Percentiles rank a stretch among this genome's conserved stretches.
Conservation (phyloP, 768 basidiomycete species). For the Chalciporus chontae region DNA sequence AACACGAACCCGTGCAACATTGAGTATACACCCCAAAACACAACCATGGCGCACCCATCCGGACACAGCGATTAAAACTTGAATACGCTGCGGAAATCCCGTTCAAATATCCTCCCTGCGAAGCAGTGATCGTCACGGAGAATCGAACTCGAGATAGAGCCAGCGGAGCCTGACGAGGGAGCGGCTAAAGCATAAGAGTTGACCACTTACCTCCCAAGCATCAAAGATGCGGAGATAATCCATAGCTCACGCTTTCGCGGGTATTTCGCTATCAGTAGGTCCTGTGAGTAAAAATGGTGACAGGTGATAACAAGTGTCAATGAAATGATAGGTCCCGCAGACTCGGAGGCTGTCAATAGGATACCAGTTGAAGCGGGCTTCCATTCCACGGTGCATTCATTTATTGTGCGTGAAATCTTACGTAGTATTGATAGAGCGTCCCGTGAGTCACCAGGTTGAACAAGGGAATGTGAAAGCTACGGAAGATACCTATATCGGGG, state of each 20-base stretch:
- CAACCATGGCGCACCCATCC: background rate
- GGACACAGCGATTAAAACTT: background rate
- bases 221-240: constrained; percentile 20
- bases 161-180: background rate
- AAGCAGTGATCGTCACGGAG: background rate
- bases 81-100: background rate
- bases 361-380: constrained; percentile 12
- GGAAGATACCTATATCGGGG: constrained; percentile 7
- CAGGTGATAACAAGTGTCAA: constrained; percentile 9
- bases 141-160: background rate
- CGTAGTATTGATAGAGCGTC: background rate
- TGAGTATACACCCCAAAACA: background rate
- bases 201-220: background rate
- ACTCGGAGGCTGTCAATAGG: background rate
- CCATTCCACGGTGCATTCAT: constrained; percentile 19
- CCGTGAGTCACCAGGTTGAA: background rate
- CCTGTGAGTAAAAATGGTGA: background rate
- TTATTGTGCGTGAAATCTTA: background rate
- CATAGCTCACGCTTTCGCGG: constrained; percentile 14
- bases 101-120: background rate
- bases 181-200: constrained; percentile 12
- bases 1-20: background rate
- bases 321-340: constrained; percentile 16
- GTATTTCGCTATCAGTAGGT: background rate
- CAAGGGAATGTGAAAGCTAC: background rate